Evolutionary conservation across 2,329 filamentous ascomycete genomes (phyloP).

Genomic region (Immersiporthe knoxdaviesiana): DNA sequence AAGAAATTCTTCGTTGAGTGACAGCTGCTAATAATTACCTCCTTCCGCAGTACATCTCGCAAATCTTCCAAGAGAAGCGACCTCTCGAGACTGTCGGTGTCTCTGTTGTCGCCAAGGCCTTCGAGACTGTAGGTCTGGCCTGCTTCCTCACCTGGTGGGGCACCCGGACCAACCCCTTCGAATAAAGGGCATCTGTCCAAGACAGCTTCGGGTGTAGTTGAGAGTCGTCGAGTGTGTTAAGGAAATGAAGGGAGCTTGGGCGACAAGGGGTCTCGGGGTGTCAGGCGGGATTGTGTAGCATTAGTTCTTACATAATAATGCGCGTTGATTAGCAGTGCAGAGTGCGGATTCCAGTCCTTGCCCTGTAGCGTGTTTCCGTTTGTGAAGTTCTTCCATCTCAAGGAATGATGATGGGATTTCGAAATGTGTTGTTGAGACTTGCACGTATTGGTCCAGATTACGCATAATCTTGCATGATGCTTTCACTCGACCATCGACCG

Average conservation of each 20-base stretch:
- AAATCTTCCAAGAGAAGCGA: constrained; percentile 89
- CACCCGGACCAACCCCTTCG: constrained; percentile 89
- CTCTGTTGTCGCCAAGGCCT: constrained; percentile 78
- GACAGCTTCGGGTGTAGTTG: too few relatives aligned
- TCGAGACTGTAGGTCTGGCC: constrained; percentile 91
- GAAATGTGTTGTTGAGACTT: neutral
- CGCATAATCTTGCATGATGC: neutral
- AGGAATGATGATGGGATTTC: too few relatives aligned
- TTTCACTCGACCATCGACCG: neutral
- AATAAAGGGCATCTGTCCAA: constrained; percentile 59
- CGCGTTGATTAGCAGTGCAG: constrained; percentile 12
- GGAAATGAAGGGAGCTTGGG: neutral
- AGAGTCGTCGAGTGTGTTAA: neutral
- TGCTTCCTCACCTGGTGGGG: constrained; percentile 98
- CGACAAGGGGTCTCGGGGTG: neutral
- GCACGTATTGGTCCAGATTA: neutral
- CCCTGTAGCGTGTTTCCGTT: too few relatives aligned
- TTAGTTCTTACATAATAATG: constrained; percentile 4
- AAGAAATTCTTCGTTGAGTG: neutral
- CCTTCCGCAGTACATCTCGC: constrained; percentile 72
- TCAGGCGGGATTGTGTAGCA: neutral
- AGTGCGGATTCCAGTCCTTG: neutral
- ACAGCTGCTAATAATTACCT: constrained; percentile 9
- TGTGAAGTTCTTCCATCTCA: neutral
- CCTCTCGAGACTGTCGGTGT: constrained; percentile 89